phyloP scores from a whole-genome alignment of 2,329 filamentous ascomycete species.

The Neodidymelliopsis sp. region DNA sequence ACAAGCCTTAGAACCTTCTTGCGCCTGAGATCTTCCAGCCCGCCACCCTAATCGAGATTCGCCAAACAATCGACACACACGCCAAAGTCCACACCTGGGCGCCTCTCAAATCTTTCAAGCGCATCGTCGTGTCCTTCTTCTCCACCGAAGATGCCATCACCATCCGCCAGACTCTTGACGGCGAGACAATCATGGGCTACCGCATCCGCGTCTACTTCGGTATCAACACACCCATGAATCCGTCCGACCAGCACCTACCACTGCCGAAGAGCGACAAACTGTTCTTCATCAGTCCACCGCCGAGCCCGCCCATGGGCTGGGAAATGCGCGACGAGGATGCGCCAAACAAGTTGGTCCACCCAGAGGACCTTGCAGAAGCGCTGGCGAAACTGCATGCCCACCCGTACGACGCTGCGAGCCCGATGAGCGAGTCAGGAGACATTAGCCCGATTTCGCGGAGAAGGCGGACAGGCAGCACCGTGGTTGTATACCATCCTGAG shows the following conservation, averaged over 20 bases:
- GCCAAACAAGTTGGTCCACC: conserved; percentile 71
- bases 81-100: conserved; percentile 79
- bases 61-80: conserved; percentile 72
- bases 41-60: conserved; percentile 76
- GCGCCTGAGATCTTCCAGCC: conserved; percentile 76
- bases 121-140: conserved; percentile 82
- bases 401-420: conserved; percentile 30
- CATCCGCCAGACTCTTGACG: conserved; percentile 76
- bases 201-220: conserved; percentile 53
- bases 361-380: conserved; percentile 66
- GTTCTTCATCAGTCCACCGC: conserved; percentile 72
- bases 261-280: conserved; percentile 66
- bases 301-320: conserved; percentile 70
- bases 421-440: conserved; percentile 36
- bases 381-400: conserved; percentile 60
- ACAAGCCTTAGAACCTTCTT: conserved; percentile 66
- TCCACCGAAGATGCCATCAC: conserved; percentile 72
- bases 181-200: conserved; percentile 74
- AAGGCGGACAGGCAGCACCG: conserved; percentile 61
- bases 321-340: conserved; percentile 68
- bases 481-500: conserved; percentile 68
- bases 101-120: conserved; percentile 81
- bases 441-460: conserved; percentile 31
- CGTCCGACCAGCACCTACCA: conserved; percentile 49
- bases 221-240: conserved; percentile 48